Percentiles rank a stretch among this genome's conserved stretches.
phyloP scores from a whole-genome alignment of 225 moss, liverwort and hornwort species.

The Sphagnum contortum region DNA sequence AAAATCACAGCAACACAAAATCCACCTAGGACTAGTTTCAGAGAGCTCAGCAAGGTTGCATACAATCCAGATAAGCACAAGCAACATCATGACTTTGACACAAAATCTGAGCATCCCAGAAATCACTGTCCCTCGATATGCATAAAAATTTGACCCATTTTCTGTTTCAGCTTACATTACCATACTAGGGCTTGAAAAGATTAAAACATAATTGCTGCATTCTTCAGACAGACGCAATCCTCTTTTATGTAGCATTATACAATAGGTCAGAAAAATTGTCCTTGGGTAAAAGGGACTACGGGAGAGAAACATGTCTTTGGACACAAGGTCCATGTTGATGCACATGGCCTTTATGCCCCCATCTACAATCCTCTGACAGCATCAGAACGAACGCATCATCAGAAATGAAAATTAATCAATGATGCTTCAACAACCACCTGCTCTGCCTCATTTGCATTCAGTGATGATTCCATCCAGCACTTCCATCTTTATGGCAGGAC shows the following conservation, averaged over 20 bases:
- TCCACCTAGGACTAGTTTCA: too few relatives aligned
- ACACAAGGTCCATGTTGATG: conserved; percentile 12
- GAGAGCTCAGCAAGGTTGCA: too few relatives aligned
- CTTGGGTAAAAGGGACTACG: conserved; percentile 15
- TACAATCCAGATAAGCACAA: too few relatives aligned
- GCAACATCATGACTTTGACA: too few relatives aligned
- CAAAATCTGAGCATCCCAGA: too few relatives aligned
- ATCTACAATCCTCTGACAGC: conserved; percentile 10
- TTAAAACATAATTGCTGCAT: too few relatives aligned
- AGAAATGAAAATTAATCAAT: conserved; percentile 17
- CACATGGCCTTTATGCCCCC: conserved; percentile 10
- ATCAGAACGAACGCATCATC: conserved; percentile 7
- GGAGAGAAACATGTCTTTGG: conserved; percentile 7
- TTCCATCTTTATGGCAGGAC: conserved; percentile 12
- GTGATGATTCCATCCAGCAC: conserved; percentile 9
- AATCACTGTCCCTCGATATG: too few relatives aligned
- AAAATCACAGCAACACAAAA: too few relatives aligned
- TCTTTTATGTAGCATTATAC: conserved; percentile 21
- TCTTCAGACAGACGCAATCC: too few relatives aligned
- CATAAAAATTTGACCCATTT: too few relatives aligned
- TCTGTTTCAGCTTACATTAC: too few relatives aligned
- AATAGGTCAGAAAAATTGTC: conserved; percentile 23
- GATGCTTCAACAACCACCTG: conserved; percentile 10
- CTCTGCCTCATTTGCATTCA: conserved; percentile 2
- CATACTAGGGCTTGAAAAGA: too few relatives aligned